Percentiles rank a stretch among this genome's conserved stretches.
phyloP scores from a whole-genome alignment of 2,329 filamentous ascomycete species.

The Curvularia hawaiiensis region DNA sequence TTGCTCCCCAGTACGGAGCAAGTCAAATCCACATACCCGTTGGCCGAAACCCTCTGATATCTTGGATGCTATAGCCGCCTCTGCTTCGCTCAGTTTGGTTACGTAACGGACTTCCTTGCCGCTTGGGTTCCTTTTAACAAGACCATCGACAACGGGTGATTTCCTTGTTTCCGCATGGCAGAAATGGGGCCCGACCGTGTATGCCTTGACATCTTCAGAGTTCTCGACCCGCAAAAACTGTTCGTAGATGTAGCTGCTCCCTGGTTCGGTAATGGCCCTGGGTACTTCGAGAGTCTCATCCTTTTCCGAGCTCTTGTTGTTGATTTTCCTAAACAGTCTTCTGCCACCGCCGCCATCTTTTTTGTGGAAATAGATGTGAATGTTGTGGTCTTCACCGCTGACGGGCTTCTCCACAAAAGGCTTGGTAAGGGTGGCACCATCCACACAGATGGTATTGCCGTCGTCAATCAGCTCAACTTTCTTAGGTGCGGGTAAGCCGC shows the following conservation, averaged over 20 bases:
- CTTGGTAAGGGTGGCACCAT: conserved; percentile 81
- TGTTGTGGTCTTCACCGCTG: conserved; percentile 98
- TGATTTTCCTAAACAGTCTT: conserved; percentile 93
- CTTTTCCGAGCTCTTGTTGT: conserved; percentile 98
- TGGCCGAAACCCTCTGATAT: conserved; percentile 94
- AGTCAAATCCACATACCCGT: conserved; percentile 92
- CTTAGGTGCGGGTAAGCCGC: conserved; percentile 61
- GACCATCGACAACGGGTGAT: conserved; percentile 93
- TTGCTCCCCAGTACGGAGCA: conserved; percentile 83
- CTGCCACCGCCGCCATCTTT: conserved; percentile 86
- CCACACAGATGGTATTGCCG: conserved; percentile 84
- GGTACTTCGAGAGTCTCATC: conserved; percentile 78
- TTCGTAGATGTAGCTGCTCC: conserved; percentile 92
- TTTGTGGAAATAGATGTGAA: conserved; percentile 94
- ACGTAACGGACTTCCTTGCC: conserved; percentile 97
- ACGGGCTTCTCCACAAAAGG: conserved; percentile 98
- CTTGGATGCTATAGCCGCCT: conserved; percentile 83
- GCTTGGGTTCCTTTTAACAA: conserved; percentile 94
- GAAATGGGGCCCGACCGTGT: conserved; percentile 90
- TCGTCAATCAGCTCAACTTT: conserved; percentile 88
- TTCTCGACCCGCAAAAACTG: conserved; percentile 97
- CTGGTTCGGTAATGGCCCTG: conserved; percentile 78
- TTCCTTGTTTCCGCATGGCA: conserved; percentile 98
- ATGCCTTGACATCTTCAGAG: conserved; percentile 97
- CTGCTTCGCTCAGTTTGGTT: conserved; percentile 78